These are phyloP conservation scores for Nannizzia gypsea DNA, from an alignment of 2,329 filamentous ascomycete genomes.

Conservation along the genomic window DNA sequence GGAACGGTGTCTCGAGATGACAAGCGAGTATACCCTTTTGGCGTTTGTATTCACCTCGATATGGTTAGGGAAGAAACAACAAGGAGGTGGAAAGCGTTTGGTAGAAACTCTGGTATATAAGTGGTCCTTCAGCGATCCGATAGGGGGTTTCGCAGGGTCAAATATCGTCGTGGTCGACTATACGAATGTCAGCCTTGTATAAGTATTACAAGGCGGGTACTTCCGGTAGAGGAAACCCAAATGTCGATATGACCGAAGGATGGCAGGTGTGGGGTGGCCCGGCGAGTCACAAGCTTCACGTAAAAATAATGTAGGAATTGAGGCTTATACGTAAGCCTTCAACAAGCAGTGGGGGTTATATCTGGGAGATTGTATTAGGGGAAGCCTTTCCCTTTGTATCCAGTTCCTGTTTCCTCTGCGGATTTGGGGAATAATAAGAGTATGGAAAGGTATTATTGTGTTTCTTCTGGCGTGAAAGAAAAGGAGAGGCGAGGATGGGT, in stretches of 20 bases:
- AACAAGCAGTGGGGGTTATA: background rate
- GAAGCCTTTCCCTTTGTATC: background rate
- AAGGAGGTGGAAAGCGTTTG: background rate
- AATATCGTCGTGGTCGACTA: background rate
- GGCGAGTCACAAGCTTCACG: background rate
- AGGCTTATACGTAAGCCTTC: background rate
- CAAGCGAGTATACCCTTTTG: background rate
- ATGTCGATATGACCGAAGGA: background rate
- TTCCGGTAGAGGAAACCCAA: background rate
- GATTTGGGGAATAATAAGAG: background rate
- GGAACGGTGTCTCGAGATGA: background rate
- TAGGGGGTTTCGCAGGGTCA: background rate
- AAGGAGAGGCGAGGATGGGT: background rate
- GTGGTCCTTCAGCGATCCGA: background rate
- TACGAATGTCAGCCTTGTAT: conserved; percentile 1
- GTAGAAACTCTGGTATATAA: background rate
- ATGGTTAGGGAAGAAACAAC: background rate
- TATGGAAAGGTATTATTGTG: background rate
- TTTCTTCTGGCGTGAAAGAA: background rate
- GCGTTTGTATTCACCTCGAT: background rate
- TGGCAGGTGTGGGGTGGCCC: background rate
- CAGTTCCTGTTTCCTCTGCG: too few relatives aligned
- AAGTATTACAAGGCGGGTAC: conserved; percentile 1
- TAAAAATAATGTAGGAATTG: background rate
- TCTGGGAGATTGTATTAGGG: background rate